Evolutionary conservation across 2,329 filamentous ascomycete genomes (phyloP).

Genomic region (Monosporascus ibericus): DNA sequence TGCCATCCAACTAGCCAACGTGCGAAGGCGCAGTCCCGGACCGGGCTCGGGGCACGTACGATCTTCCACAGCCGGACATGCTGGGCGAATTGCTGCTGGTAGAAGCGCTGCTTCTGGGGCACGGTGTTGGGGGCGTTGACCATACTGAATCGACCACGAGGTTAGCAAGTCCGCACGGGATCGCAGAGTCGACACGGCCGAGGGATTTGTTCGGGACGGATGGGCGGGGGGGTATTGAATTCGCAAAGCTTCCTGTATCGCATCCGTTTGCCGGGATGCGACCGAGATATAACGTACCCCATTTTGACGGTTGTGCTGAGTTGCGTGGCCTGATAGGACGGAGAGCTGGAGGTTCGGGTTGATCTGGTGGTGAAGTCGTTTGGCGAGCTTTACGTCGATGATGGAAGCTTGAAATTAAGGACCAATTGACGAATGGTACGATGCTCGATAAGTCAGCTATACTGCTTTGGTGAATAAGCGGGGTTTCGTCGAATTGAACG

Average conservation of each 20-base stretch:
- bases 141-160: slow-evolving; percentile 34
- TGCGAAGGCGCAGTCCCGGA: slow-evolving; percentile 8
- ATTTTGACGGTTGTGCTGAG: slow-evolving; percentile 14
- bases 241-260: too few species aligned
- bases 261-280: too few species aligned
- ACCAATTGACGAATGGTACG: neutral
- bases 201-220: neutral
- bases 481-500: neutral
- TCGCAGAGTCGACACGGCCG: neutral
- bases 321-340: slow-evolving; percentile 9
- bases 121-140: slow-evolving; percentile 73
- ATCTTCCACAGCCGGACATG: slow-evolving; percentile 72
- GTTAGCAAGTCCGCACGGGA: neutral
- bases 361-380: slow-evolving; percentile 15
- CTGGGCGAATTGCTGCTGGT: slow-evolving; percentile 65
- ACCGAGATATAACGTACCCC: slow-evolving; percentile 18
- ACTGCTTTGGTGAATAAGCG: neutral
- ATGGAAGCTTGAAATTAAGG: neutral
- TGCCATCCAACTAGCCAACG: too few species aligned
- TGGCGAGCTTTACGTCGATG: neutral
- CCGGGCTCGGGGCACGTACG: slow-evolving; percentile 44
- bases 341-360: slow-evolving; percentile 8
- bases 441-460: neutral
- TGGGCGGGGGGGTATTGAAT: too few species aligned
- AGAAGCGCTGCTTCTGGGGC: slow-evolving; percentile 66